A percentile compares a stretch with the other conserved stretches of the same genome.
These are phyloP conservation scores for Entamoeba invadens DNA, from an alignment of 208 protist genomes.

Conservation along the genomic window DNA sequence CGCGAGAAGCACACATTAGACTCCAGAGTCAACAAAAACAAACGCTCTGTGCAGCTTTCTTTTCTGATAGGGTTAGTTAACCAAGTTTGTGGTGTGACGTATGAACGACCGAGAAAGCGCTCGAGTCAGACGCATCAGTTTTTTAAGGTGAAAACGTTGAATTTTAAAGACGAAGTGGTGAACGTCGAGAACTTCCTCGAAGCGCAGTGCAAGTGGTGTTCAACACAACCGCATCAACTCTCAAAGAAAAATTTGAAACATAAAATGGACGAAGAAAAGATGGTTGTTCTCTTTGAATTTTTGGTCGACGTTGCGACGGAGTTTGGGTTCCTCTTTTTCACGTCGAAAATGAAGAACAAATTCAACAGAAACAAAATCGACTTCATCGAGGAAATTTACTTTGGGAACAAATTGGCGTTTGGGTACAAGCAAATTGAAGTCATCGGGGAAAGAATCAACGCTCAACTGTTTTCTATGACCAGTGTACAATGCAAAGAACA, in stretches of 20 bases:
- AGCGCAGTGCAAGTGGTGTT: neutral
- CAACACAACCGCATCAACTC: neutral
- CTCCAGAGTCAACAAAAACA: neutral
- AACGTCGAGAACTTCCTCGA: neutral
- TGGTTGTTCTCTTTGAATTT: neutral
- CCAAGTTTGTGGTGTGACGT: neutral
- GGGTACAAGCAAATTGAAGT: neutral
- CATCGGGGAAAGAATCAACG: neutral
- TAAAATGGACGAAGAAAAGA: neutral
- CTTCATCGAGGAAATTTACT: neutral
- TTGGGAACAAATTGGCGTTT: neutral
- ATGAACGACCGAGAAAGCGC: neutral
- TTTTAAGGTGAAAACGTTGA: neutral
- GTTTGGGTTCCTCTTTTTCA: neutral
- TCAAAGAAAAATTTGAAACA: neutral
- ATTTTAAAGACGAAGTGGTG: neutral
- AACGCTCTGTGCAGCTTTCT: neutral
- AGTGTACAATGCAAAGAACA: neutral
- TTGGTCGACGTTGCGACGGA: neutral
- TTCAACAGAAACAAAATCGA: neutral
- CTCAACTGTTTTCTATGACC: neutral
- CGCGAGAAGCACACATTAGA: neutral
- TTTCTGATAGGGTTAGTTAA: neutral
- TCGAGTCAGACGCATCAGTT: neutral
- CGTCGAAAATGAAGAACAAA: neutral